phyloP scores from a whole-genome alignment of 306 rosid genomes.

The Cicer bijugum region DNA sequence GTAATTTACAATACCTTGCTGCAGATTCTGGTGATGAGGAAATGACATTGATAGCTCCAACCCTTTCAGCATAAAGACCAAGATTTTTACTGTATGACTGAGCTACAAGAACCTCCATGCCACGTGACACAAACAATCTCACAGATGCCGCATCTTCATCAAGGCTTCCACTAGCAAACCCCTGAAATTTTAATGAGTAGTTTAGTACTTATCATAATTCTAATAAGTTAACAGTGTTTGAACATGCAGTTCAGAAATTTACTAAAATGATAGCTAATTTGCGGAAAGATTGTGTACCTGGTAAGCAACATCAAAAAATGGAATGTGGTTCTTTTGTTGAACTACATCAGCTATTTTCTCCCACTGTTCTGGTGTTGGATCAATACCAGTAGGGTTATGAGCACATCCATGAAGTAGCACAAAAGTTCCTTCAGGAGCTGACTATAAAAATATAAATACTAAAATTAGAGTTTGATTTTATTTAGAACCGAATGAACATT shows the following conservation, averaged over 20 bases:
- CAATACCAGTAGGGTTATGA: slow-evolving; percentile 98
- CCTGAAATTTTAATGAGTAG: slow-evolving; percentile 55
- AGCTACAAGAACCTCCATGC: slow-evolving; percentile 89
- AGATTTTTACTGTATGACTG: slow-evolving; percentile 98
- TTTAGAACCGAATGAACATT: slow-evolving; percentile 25
- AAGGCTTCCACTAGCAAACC: slow-evolving; percentile 99
- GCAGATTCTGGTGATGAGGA: slow-evolving; percentile 88
- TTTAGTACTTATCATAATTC: slow-evolving; percentile 38
- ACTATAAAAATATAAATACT: slow-evolving; percentile 51
- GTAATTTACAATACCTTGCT: slow-evolving; percentile 59
- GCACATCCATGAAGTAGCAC: slow-evolving; percentile 98
- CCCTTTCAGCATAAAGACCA: slow-evolving; percentile 98
- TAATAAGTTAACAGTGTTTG: background rate
- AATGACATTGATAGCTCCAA: slow-evolving; percentile 91
- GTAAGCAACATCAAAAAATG: slow-evolving; percentile 97
- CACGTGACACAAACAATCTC: slow-evolving; percentile 87
- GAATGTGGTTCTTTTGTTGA: slow-evolving; percentile 79
- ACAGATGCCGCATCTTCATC: slow-evolving; percentile 89
- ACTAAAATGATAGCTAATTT: slow-evolving; percentile 20
- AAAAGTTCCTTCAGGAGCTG: slow-evolving; percentile 95
- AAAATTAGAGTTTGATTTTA: slow-evolving; percentile 4
- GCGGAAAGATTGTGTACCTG: slow-evolving; percentile 64
- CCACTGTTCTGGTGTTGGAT: slow-evolving; percentile 94
- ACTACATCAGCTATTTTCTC: slow-evolving; percentile 89
- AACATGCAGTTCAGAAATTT: slow-evolving; percentile 10